A percentile compares a stretch with the other conserved stretches of the same genome.
These are phyloP conservation scores for Trametes hirsuta DNA, from an alignment of 1,284 basidiomycete species.

Conservation along the genomic window DNA sequence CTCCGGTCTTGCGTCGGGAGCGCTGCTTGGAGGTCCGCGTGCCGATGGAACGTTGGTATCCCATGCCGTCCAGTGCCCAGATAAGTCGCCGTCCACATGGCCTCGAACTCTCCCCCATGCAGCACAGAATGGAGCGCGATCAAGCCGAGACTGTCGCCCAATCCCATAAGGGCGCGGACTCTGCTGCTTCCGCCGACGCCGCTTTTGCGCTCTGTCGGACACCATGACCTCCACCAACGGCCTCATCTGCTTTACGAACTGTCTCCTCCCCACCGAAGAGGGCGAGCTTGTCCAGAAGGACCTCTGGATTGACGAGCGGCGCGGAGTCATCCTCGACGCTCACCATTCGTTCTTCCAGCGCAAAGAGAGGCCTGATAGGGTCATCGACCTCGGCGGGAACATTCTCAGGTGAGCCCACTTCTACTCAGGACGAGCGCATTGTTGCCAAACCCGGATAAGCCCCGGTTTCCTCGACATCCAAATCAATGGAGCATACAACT, in stretches of 20 bases:
- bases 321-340: slow-evolving; percentile 67
- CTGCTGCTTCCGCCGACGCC: neutral
- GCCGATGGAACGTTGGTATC: slow-evolving; percentile 15
- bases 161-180: neutral
- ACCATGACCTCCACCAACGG: slow-evolving; percentile 54
- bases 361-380: slow-evolving; percentile 61
- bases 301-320: slow-evolving; percentile 75
- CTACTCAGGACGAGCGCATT: too few species aligned
- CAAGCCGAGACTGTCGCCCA: neutral
- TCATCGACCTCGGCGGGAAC: slow-evolving; percentile 71
- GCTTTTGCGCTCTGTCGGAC: neutral
- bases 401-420: slow-evolving; percentile 59
- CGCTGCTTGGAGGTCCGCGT: neutral
- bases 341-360: slow-evolving; percentile 70
- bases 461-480: slow-evolving; percentile 83
- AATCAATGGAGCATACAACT: slow-evolving; percentile 87
- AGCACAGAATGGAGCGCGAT: slow-evolving; percentile 7
- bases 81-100: slow-evolving; percentile 22
- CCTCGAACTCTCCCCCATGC: slow-evolving; percentile 16
- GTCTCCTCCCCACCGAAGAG: slow-evolving; percentile 75
- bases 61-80: slow-evolving; percentile 10
- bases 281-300: slow-evolving; percentile 71
- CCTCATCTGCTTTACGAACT: slow-evolving; percentile 85
- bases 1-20: too few species aligned
- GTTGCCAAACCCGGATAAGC: slow-evolving; percentile 39